Percentiles rank a stretch among this genome's conserved stretches.
These are phyloP conservation scores for Trichosporon inkin DNA, from an alignment of 1,284 basidiomycete genomes.

Conservation along the genomic window DNA sequence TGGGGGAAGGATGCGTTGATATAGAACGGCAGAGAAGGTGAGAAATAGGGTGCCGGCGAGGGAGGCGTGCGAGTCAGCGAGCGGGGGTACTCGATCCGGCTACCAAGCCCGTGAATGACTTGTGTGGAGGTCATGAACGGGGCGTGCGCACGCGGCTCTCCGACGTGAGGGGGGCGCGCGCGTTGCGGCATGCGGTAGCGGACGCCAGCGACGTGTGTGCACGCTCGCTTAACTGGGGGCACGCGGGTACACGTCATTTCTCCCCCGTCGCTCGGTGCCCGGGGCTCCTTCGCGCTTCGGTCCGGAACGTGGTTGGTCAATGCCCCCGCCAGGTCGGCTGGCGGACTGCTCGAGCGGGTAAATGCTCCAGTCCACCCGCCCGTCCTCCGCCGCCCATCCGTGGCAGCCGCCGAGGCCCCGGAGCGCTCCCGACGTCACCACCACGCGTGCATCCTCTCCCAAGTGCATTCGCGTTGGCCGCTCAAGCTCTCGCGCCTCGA, in stretches of 20 bases:
- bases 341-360: too few species aligned
- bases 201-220: neutral
- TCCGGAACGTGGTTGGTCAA: neutral
- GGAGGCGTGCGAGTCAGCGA: neutral
- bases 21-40: neutral
- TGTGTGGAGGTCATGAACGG: constrained; percentile 1
- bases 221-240: neutral
- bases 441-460: too few species aligned
- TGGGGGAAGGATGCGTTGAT: constrained; percentile 3
- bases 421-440: too few species aligned
- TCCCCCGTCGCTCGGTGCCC: neutral
- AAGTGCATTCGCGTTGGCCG: too few species aligned
- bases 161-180: neutral
- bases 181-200: constrained; percentile 4
- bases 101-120: constrained; percentile 5
- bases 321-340: too few species aligned
- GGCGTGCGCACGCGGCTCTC: constrained; percentile 5
- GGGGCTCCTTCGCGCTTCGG: neutral
- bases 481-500: too few species aligned
- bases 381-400: neutral
- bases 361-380: neutral
- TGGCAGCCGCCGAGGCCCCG: too few species aligned
- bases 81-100: constrained; percentile 4
- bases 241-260: neutral
- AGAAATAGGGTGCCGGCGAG: constrained; percentile 5